Base-by-base conservation (phyloP, 306 rosid species). In the Notholithocarpus densiflorus region DNA sequence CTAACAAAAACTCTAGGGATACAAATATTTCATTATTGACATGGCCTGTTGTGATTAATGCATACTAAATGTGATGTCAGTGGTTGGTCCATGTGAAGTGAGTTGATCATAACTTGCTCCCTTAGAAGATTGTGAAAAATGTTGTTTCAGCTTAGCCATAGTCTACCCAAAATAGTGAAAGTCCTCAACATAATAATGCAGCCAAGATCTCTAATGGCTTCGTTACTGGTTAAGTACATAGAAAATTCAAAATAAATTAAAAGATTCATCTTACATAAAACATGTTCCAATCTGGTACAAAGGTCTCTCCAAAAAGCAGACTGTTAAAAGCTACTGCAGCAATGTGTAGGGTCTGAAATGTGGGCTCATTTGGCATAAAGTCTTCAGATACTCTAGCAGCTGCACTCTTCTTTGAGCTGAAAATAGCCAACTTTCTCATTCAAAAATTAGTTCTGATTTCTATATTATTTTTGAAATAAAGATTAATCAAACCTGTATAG, bases 211-310 rank as follows among this genome's bases (percentile, higher is more conserved):
- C 66, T 75, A 71, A 64, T 24, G 52, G 52, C 52, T 45, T 45
- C 14, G 2, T 45, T 45, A 11, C 1, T 45, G 52, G 52, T 11
- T 45, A 3, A 45, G 52, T 1, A 45, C 14, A 45, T 11, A 45
- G 15, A 17, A 2, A 45, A 2, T 3, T 27, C 19, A 78, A 68
- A 32, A 48, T 45, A 78, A 31, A 19, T 31, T 55, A 8, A 59
- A 73, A 73, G 34, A 17, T 3, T 61, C 6, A 55, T 77, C 83
- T 84, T 82, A 92, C 97, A 27, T 86, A 87, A 76, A 89, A 90
- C 97, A 82, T 88, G 86, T 92, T 94, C 96, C 92, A 90, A 76
- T 90, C 94, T 31, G 94, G 91, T 66, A 88, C 92, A 56, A 85
- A 79, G 26, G 89, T 88, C 82, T 93, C 96, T 45, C 96, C 92